phyloP scores from a whole-genome alignment of 345 rosid species.

The Fremontodendron californicum region DNA sequence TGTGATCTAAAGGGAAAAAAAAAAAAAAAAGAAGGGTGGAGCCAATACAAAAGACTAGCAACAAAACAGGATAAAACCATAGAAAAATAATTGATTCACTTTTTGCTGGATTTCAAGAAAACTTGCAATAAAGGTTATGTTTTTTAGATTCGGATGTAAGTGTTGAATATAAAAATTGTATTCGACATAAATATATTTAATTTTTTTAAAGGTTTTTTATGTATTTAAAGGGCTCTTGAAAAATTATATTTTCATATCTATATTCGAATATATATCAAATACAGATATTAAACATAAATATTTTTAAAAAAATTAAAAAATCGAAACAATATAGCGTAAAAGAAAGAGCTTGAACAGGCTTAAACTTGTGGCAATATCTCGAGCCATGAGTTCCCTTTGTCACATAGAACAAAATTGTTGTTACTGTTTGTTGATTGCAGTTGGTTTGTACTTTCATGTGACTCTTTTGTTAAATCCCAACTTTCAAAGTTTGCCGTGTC shows the following conservation, averaged over 20 bases:
- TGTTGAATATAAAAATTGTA: too few relatives aligned
- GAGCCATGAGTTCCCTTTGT: background rate
- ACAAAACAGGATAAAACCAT: background rate
- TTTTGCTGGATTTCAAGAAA: background rate
- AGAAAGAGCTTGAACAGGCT: background rate
- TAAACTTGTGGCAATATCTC: background rate
- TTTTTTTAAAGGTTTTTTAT: too few relatives aligned
- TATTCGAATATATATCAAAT: too few relatives aligned
- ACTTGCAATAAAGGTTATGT: too few relatives aligned
- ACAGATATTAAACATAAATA: too few relatives aligned
- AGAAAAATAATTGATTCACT: background rate
- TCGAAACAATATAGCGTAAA: too few relatives aligned
- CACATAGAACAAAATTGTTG: background rate
- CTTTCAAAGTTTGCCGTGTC: constrained; percentile 1
- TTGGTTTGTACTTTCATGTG: background rate
- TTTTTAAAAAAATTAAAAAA: too few relatives aligned
- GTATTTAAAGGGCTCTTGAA: too few relatives aligned
- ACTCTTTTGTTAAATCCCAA: background rate
- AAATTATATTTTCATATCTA: too few relatives aligned
- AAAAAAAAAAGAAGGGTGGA: background rate
- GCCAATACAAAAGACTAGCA: background rate
- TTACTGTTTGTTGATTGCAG: background rate
- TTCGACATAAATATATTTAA: too few relatives aligned
- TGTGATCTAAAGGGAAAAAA: background rate
- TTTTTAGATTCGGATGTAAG: too few relatives aligned